Evolutionary conservation across 2,329 filamentous ascomycete species (phyloP).

Genomic region (Aureobasidium sp.): DNA sequence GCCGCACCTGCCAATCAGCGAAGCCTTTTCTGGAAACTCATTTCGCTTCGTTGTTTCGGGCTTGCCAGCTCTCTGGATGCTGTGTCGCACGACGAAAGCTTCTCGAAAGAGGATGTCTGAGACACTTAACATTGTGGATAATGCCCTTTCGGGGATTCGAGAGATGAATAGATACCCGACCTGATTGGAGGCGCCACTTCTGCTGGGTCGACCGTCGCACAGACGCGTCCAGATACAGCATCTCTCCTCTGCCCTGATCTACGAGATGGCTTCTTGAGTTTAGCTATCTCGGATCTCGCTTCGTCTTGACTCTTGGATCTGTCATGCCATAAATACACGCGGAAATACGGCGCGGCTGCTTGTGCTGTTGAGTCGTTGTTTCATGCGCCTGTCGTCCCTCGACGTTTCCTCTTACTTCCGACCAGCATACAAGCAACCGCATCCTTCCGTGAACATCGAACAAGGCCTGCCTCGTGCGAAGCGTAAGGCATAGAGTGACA

Average conservation of each 20-base stretch:
- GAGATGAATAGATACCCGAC: background rate
- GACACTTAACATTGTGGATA: background rate
- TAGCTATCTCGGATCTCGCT: background rate
- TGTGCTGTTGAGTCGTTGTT: background rate
- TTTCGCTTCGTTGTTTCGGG: constrained; percentile 11
- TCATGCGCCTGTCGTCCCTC: background rate
- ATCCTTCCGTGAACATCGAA: background rate
- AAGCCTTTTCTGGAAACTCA: constrained; percentile 5
- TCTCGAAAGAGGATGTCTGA: constrained; percentile 2
- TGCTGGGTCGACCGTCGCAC: background rate
- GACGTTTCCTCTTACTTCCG: background rate
- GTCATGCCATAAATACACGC: constrained; percentile 4
- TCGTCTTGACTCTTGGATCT: background rate
- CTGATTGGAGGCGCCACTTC: background rate
- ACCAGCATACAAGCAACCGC: background rate
- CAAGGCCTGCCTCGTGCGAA: background rate
- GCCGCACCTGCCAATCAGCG: constrained; percentile 5
- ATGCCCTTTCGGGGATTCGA: background rate
- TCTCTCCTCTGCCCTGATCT: background rate
- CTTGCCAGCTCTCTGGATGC: background rate
- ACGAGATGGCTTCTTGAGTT: background rate
- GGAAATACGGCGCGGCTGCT: background rate
- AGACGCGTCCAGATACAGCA: background rate
- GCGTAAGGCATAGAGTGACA: background rate
- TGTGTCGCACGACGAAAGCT: constrained; percentile 6